A percentile compares a stretch with the other conserved stretches of the same genome.
These are phyloP conservation scores for Parmelia sp. DNA, from an alignment of 495 filamentous ascomycete genomes.

Conservation along the genomic window DNA sequence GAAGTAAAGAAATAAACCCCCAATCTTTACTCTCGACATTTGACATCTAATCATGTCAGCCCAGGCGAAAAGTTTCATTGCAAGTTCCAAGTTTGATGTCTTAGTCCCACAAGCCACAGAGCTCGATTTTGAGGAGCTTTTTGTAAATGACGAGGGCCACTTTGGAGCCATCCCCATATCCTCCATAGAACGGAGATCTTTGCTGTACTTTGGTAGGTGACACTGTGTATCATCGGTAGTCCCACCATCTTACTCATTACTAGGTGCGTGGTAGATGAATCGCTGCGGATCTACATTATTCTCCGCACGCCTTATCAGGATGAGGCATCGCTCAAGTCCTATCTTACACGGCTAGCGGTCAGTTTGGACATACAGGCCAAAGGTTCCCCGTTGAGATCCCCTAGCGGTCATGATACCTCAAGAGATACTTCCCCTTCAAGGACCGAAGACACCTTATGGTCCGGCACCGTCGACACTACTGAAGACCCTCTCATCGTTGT, in stretches of 20 bases:
- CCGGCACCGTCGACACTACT: constrained; percentile 50
- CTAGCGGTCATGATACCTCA: constrained; percentile 30
- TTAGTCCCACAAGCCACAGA: constrained; percentile 66
- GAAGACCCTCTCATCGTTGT: constrained; percentile 58
- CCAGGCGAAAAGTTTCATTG: constrained; percentile 50
- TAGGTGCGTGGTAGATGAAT: constrained; percentile 64
- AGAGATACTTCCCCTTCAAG: constrained; percentile 30
- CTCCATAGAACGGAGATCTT: constrained; percentile 44
- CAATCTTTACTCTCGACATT: too few species aligned
- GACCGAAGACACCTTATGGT: constrained; percentile 60
- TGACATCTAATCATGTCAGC: constrained; percentile 9
- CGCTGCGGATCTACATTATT: constrained; percentile 63
- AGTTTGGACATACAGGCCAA: constrained; percentile 66
- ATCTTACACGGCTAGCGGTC: constrained; percentile 58
- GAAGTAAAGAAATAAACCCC: too few species aligned
- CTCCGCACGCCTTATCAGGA: constrained; percentile 61
- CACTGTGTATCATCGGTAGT: constrained; percentile 24
- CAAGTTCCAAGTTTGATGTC: constrained; percentile 68
- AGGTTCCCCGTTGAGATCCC: constrained; percentile 45
- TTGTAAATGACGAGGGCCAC: constrained; percentile 46
- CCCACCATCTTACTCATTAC: constrained; percentile 55
- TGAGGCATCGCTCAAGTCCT: constrained; percentile 50
- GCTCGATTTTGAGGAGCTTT: constrained; percentile 56
- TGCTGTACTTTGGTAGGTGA: constrained; percentile 66
- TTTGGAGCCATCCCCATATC: constrained; percentile 42